Percentiles rank a stretch among this genome's conserved stretches.
Conservation (phyloP, 306 rosid genomes). For the Vachellia collinsii region DNA sequence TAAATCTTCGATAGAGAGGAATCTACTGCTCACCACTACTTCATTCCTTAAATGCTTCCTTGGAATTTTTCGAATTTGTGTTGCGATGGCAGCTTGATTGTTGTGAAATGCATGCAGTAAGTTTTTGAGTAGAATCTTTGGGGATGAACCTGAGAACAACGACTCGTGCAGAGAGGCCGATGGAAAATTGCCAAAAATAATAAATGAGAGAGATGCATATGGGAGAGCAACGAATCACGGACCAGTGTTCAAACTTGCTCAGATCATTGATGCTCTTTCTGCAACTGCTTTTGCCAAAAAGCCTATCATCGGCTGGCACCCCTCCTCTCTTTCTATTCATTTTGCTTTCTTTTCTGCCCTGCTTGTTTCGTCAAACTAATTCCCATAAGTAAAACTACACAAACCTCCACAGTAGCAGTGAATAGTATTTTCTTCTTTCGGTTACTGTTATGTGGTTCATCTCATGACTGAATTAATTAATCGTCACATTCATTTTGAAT, state of each 20-base stretch:
- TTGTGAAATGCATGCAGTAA: slow-evolving; percentile 19
- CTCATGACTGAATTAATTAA: background rate
- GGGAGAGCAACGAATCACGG: slow-evolving; percentile 1
- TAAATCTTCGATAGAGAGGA: background rate
- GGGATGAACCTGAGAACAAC: slow-evolving; percentile 12
- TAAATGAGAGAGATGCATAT: background rate
- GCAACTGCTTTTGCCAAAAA: slow-evolving; percentile 19
- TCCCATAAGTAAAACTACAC: background rate
- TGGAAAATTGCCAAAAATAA: slow-evolving; percentile 3
- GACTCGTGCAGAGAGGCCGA: background rate
- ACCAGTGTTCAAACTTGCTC: slow-evolving; percentile 5
- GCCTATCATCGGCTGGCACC: background rate
- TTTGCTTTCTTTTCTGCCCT: background rate
- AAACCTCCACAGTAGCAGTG: background rate
- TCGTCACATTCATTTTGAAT: background rate
- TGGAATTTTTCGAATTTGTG: slow-evolving; percentile 18
- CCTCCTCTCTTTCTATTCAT: slow-evolving; percentile 2
- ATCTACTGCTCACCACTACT: background rate
- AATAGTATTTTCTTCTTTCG: background rate
- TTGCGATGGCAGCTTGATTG: background rate
- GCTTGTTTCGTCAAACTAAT: background rate
- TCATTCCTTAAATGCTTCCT: background rate
- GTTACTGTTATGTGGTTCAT: background rate
- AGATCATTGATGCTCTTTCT: slow-evolving; percentile 12
- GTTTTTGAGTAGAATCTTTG: background rate